phyloP scores from a whole-genome alignment of 305 asterid species.

The Stenogyne calaminthoides region DNA sequence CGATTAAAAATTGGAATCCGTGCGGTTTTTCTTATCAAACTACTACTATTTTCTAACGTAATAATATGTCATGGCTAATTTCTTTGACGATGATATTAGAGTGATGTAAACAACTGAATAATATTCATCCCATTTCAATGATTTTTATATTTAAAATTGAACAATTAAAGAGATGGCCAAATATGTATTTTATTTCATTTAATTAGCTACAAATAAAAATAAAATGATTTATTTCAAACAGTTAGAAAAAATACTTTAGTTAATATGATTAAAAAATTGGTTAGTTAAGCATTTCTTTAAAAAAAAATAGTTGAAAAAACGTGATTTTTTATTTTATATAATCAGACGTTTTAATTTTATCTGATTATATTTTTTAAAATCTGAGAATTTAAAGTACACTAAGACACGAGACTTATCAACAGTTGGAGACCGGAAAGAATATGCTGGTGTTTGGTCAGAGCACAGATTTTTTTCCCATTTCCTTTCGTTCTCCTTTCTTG shows the following conservation, averaged over 20 bases:
- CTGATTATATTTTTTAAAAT: no score
- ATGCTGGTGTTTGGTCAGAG: conserved; percentile 25
- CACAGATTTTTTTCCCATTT: conserved; percentile 14
- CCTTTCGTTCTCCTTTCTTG: conserved; percentile 1
- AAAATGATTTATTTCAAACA: no score
- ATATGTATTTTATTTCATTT: neutral
- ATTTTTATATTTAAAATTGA: neutral
- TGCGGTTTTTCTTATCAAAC: no score
- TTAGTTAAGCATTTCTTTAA: no score
- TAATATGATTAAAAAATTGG: no score
- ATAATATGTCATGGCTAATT: neutral
- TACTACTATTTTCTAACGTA: neutral
- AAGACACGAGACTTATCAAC: no score
- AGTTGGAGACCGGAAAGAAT: neutral
- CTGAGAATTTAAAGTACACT: no score
- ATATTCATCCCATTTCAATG: neutral
- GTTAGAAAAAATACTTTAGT: no score
- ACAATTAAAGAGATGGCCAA: neutral
- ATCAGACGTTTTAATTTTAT: no score
- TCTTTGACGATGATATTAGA: neutral
- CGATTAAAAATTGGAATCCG: no score
- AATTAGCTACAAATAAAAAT: neutral
- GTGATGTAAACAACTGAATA: neutral
- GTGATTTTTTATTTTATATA: no score
- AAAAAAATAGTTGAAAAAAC: no score